Conservation (phyloP, 176 grass and related monocot genomes). For the Panicum miliaceum region DNA sequence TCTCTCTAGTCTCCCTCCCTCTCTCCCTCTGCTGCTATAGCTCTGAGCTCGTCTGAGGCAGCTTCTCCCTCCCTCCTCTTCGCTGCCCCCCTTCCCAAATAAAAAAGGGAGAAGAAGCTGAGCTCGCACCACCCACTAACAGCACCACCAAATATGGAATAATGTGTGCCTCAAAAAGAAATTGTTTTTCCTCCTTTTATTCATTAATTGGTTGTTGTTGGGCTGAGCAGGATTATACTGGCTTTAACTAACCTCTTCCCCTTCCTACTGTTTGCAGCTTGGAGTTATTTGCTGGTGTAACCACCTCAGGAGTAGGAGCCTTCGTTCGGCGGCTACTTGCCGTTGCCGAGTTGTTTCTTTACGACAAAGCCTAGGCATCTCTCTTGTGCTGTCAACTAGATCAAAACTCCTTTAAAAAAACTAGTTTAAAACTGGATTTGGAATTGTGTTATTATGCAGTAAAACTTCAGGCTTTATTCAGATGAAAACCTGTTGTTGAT, state of each 20-base stretch:
- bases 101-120: slow-evolving; percentile 18
- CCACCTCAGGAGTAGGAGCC: slow-evolving; percentile 45
- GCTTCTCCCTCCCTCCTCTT: neutral
- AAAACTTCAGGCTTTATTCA: neutral
- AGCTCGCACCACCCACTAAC: slow-evolving; percentile 51
- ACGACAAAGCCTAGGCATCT: slow-evolving; percentile 55
- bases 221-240: slow-evolving; percentile 50
- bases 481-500: neutral
- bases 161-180: slow-evolving; percentile 39
- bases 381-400: neutral
- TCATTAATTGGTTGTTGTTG: slow-evolving; percentile 40
- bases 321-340: slow-evolving; percentile 35
- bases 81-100: slow-evolving; percentile 15
- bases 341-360: slow-evolving; percentile 46
- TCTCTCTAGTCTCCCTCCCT: slow-evolving; percentile 1
- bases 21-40: neutral
- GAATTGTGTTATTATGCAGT: neutral
- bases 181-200: slow-evolving; percentile 21
- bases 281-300: slow-evolving; percentile 65
- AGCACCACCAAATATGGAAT: slow-evolving; percentile 66
- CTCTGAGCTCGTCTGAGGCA: neutral
- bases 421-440: neutral
- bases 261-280: slow-evolving; percentile 49
- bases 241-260: slow-evolving; percentile 34
- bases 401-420: no score